Evolutionary conservation across 2,329 filamentous ascomycete species (phyloP).

Genomic region (Tolypocladium capitatum): DNA sequence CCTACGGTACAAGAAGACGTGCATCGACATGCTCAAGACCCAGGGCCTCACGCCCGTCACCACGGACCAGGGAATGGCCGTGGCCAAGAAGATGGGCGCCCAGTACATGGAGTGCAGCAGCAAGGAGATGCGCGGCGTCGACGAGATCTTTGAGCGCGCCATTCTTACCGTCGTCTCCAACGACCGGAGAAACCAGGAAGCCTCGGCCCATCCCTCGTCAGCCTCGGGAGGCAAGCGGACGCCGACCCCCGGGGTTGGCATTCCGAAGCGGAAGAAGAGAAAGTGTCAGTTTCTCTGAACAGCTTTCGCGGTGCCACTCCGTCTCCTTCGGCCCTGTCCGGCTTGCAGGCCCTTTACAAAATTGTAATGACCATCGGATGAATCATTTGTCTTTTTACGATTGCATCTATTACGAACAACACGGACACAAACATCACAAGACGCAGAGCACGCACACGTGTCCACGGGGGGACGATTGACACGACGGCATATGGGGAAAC

Average conservation of each 20-base stretch:
- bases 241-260: constrained; percentile 29
- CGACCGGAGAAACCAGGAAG: constrained; percentile 51
- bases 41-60: constrained; percentile 94
- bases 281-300: constrained; percentile 65
- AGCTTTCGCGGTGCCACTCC: neutral
- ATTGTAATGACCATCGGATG: constrained; percentile 28
- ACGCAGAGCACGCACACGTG: neutral
- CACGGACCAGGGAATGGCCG: constrained; percentile 72
- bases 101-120: constrained; percentile 97
- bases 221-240: constrained; percentile 23
- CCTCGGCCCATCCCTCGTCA: constrained; percentile 26
- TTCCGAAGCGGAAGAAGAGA: constrained; percentile 68
- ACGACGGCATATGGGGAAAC: constrained; percentile 1
- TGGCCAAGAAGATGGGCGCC: constrained; percentile 88
- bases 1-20: constrained; percentile 86
- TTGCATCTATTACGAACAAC: constrained; percentile 14
- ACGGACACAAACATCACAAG: constrained; percentile 1
- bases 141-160: constrained; percentile 89
- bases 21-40: constrained; percentile 96
- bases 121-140: constrained; percentile 91
- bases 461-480: neutral
- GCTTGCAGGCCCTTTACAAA: constrained; percentile 11
- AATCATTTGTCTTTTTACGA: constrained; percentile 20
- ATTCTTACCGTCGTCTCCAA: constrained; percentile 82
- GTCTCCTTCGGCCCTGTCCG: neutral